phyloP scores from a whole-genome alignment of 768 basidiomycete species.

The Phanerochaete carnosa region DNA sequence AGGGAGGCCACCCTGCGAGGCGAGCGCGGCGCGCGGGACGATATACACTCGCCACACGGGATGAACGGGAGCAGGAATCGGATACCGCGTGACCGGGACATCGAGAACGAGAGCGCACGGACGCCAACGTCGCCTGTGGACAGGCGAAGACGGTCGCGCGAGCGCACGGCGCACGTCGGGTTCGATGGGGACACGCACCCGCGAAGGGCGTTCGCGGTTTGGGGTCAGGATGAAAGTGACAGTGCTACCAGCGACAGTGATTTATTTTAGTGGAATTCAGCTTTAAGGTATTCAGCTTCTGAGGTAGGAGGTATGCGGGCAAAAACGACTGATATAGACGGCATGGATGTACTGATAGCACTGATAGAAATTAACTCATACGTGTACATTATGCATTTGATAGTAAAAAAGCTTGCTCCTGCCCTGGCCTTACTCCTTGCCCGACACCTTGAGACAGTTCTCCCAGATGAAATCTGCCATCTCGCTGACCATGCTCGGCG shows the following conservation, averaged over 20 bases:
- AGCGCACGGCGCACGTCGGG: constrained; percentile 16
- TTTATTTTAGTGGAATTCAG: not conserved
- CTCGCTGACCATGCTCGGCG: constrained; percentile 54
- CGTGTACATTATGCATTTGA: not conserved
- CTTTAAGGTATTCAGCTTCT: too few relatives aligned
- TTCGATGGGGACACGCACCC: constrained; percentile 16
- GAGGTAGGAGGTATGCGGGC: not conserved
- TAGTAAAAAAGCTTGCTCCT: not conserved
- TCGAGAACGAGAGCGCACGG: constrained; percentile 15
- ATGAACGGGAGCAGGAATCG: constrained; percentile 44
- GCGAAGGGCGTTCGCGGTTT: constrained; percentile 62
- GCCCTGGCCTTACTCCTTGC: not conserved
- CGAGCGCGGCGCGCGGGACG: constrained; percentile 50
- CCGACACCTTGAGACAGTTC: not conserved
- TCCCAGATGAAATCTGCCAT: constrained; percentile 32
- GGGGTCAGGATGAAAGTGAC: constrained; percentile 88
- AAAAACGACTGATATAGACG: not conserved
- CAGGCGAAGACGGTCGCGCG: constrained; percentile 20
- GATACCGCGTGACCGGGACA: constrained; percentile 59
- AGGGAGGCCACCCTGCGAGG: constrained; percentile 32
- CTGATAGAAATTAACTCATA: not conserved
- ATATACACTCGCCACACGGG: constrained; percentile 38
- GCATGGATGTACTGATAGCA: not conserved
- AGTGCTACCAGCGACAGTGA: constrained; percentile 79
- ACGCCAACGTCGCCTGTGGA: constrained; percentile 11